phyloP scores from a whole-genome alignment of 805 yeast species.

The Pichia scutulata region DNA sequence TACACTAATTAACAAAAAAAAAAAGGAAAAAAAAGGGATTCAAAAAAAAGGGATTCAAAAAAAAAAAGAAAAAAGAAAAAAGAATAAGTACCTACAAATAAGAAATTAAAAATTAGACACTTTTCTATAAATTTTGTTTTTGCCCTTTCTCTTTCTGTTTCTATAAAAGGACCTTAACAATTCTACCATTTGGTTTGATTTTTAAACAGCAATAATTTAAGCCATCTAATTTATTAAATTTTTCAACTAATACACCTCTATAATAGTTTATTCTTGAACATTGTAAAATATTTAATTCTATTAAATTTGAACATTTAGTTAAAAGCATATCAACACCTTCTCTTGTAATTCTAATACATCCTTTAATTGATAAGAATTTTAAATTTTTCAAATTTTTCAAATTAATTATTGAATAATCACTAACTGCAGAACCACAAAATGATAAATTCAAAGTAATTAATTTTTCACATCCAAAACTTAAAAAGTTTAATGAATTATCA shows the following conservation, averaged over 20 bases:
- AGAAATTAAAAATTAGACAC: too few species aligned
- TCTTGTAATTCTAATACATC: slow-evolving; percentile 70
- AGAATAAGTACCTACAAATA: neutral
- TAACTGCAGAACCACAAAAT: slow-evolving; percentile 75
- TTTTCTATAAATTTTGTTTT: too few species aligned
- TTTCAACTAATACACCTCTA: slow-evolving; percentile 53
- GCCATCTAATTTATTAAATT: slow-evolving; percentile 38
- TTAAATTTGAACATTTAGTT: slow-evolving; percentile 46
- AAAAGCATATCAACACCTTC: slow-evolving; percentile 67
- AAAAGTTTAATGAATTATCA: slow-evolving; percentile 58
- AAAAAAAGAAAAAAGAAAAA: neutral
- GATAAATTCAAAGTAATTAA: slow-evolving; percentile 49
- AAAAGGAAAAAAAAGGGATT: too few species aligned
- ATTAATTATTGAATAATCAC: slow-evolving; percentile 58
- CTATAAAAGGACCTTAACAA: slow-evolving; percentile 50
- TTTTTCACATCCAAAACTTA: slow-evolving; percentile 58
- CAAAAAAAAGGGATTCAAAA: too few species aligned
- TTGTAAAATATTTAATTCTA: slow-evolving; percentile 54
- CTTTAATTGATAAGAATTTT: slow-evolving; percentile 46
- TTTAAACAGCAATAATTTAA: slow-evolving; percentile 52
- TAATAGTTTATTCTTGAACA: slow-evolving; percentile 62
- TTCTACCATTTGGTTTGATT: slow-evolving; percentile 38
- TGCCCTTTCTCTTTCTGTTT: too few species aligned
- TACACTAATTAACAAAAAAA: too few species aligned
- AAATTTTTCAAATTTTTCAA: slow-evolving; percentile 48